Base-by-base conservation (phyloP, 352 stramenopile species). In the Phytophthora aleatoria region DNA sequence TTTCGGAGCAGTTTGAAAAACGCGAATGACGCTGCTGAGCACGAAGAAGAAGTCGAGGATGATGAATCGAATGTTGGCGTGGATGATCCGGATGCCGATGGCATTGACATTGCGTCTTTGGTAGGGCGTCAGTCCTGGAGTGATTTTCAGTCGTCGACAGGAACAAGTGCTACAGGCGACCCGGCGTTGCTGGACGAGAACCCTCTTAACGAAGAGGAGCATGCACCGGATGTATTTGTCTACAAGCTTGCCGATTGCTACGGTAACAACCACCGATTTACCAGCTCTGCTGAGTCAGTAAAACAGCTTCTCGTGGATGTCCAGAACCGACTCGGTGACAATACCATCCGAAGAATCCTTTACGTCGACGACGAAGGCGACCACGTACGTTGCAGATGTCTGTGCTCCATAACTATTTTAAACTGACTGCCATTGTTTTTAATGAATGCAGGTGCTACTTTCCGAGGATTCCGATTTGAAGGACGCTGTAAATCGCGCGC, bases 321-420 rank as follows among this genome's bases (percentile, higher is more conserved):
- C 0, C 81, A 92, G 53, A 88, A 76, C 38, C 82, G 84, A 24
- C 61, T 94, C 1, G 87, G 86, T 5, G 85, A 92, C 55, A 73
- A 88, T 47, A 92, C 83, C 16, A 93, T 92, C 43, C 76, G 79
- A 4, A 77, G 87, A 51, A 71, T 95, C 27, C 81, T 94, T 33
- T 93, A 93, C 50, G 77, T 94, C 27, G 85, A 96, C 49, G 87
- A 96, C 28, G 87, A 95, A 61, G 77, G 73, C 56, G 87, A 96
- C 33, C 85, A 92, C 61, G 81, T 90, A 71, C 48, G 77, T 60
- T 56, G 43, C 13, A 13, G 30, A 24, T 12, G 5, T 35, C 16
- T 10, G 39, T n/a, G n/a, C 48, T 28, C 44, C n/a, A 5, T 28
- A 45, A 26, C 44, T 27, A 49, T 16, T 57, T 16, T 60, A 36